Conservation (phyloP, 495 filamentous ascomycete species). For the Xeromyces bisporus region DNA sequence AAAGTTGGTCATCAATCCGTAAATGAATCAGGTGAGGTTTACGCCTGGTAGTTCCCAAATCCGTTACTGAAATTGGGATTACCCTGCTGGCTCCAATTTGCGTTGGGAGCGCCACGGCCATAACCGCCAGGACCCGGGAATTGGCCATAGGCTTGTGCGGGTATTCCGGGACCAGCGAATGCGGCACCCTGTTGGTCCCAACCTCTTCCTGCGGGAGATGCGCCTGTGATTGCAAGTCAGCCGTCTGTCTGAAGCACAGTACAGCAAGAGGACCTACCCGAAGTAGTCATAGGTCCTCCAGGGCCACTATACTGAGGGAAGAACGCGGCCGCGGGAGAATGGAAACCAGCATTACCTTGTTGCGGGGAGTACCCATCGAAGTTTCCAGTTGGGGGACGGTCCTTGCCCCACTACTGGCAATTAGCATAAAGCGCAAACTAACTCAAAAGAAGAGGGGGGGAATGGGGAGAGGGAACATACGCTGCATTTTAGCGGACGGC, state of each 20-base stretch:
- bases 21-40: conserved; percentile 1
- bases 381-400: conserved; percentile 78
- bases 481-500: conserved; percentile 94
- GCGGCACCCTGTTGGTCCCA: conserved; percentile 44
- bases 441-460: background rate
- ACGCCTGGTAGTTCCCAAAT: conserved; percentile 38
- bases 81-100: conserved; percentile 53
- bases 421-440: conserved; percentile 11
- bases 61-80: conserved; percentile 34
- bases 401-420: conserved; percentile 78
- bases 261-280: conserved; percentile 30
- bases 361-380: conserved; percentile 68
- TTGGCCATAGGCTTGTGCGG: conserved; percentile 40
- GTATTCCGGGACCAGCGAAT: conserved; percentile 40
- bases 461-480: conserved; percentile 37
- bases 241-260: conserved; percentile 9
- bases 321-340: conserved; percentile 58
- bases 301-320: conserved; percentile 78
- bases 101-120: conserved; percentile 56
- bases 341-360: conserved; percentile 42
- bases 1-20: background rate
- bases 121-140: conserved; percentile 65
- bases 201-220: conserved; percentile 44
- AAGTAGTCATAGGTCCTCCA: conserved; percentile 58
- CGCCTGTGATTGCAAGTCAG: conserved; percentile 24